Conservation (phyloP, 179 eudicot species). For the Dionaea muscipula region DNA sequence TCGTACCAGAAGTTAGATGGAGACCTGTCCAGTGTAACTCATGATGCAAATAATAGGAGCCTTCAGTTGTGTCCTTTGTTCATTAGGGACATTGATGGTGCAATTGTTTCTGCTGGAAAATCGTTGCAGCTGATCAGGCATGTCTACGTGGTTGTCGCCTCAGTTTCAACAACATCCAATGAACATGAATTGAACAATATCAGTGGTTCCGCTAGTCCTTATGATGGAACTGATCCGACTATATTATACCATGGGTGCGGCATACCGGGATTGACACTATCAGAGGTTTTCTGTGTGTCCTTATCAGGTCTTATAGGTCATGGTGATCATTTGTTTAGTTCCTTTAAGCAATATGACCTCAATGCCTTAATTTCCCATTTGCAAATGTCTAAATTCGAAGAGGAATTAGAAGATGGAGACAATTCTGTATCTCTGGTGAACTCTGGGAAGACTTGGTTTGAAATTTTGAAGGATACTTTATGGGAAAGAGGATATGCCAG, state of each 20-base stretch:
- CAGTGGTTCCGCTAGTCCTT: slow-evolving; percentile 9
- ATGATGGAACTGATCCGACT: slow-evolving; percentile 11
- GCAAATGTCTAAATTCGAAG: slow-evolving; percentile 17
- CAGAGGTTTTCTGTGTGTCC: slow-evolving; percentile 76
- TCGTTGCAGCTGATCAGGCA: slow-evolving; percentile 76
- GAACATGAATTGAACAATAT: slow-evolving; percentile 13
- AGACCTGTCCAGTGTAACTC: slow-evolving; percentile 17
- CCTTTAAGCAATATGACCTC: slow-evolving; percentile 36
- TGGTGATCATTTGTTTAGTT: slow-evolving; percentile 70
- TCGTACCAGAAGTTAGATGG: slow-evolving; percentile 29
- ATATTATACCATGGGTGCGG: slow-evolving; percentile 16
- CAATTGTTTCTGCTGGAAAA: slow-evolving; percentile 86
- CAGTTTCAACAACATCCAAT: slow-evolving; percentile 15
- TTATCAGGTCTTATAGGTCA: slow-evolving; percentile 67
- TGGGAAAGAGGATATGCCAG: slow-evolving; percentile 23
- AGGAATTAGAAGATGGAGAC: slow-evolving; percentile 15
- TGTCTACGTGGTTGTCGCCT: slow-evolving; percentile 37
- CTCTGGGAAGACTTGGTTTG: slow-evolving; percentile 50
- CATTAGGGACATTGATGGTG: slow-evolving; percentile 57
- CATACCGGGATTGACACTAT: slow-evolving; percentile 49
- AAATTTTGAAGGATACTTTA: slow-evolving; percentile 40
- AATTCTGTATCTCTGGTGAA: slow-evolving; percentile 16
- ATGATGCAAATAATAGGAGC: slow-evolving; percentile 20
- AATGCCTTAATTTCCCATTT: slow-evolving; percentile 26
- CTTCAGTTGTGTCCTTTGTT: slow-evolving; percentile 65